phyloP scores from a whole-genome alignment of 2,329 filamentous ascomycete genomes.

The Paracoccidioides brasiliensis region DNA sequence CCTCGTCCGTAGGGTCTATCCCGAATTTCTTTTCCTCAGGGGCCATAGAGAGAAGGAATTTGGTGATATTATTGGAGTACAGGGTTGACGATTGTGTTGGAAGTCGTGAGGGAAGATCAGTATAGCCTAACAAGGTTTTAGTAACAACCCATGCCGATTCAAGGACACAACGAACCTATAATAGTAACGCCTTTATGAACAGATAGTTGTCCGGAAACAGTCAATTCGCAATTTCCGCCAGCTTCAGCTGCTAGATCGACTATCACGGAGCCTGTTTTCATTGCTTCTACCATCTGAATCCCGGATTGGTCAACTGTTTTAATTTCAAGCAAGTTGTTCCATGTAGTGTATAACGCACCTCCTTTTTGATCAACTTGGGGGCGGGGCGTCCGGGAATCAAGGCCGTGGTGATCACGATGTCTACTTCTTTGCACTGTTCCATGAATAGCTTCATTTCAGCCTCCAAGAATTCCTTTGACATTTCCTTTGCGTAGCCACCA shows the following conservation, averaged over 20 bases:
- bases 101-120: conserved; percentile 72
- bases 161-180: conserved; percentile 46
- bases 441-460: conserved; percentile 88
- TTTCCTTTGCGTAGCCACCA: conserved; percentile 83
- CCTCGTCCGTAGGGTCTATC: conserved; percentile 69
- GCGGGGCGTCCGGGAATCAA: conserved; percentile 74
- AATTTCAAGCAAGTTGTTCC: not conserved
- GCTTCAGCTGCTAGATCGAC: conserved; percentile 81
- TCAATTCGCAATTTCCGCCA: conserved; percentile 78
- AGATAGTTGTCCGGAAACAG: conserved; percentile 56
- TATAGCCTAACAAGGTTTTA: conserved; percentile 49
- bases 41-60: conserved; percentile 69
- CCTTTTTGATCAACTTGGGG: conserved; percentile 70
- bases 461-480: conserved; percentile 87
- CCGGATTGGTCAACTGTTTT: not conserved
- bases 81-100: conserved; percentile 81
- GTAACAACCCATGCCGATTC: not conserved
- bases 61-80: conserved; percentile 90
- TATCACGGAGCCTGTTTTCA: conserved; percentile 82
- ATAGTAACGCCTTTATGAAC: conserved; percentile 68
- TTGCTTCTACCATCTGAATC: conserved; percentile 56
- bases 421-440: conserved; percentile 74
- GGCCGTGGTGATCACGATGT: conserved; percentile 89
- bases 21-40: conserved; percentile 68
- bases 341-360: conserved; percentile 22